Conservation (phyloP, 108 stramenopile species). For the Epithemia pelagica region DNA sequence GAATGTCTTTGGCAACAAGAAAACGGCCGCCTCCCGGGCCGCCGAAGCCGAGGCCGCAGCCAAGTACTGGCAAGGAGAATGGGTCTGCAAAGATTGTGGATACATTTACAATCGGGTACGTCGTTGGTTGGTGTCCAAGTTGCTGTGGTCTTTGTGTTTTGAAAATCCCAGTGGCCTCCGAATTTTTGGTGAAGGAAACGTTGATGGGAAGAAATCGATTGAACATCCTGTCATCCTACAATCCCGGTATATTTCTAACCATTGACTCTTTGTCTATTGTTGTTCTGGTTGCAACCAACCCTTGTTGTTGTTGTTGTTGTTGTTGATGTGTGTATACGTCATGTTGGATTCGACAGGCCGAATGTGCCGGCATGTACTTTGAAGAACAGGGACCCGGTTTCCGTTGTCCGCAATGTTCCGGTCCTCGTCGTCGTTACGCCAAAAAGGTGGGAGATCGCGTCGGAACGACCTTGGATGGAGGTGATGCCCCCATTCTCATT, state of each 20-base stretch:
- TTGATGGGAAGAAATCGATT: too few relatives aligned
- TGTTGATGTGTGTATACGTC: too few relatives aligned
- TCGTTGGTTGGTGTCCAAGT: too few relatives aligned
- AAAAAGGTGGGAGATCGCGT: slow-evolving; percentile 95
- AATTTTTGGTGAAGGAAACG: too few relatives aligned
- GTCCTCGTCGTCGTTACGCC: slow-evolving; percentile 94
- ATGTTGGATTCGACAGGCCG: too few relatives aligned
- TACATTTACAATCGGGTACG: slow-evolving; percentile 91
- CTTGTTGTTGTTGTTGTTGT: too few relatives aligned
- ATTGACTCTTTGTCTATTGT: not conserved
- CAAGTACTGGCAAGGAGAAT: slow-evolving; percentile 93
- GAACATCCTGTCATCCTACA: too few relatives aligned
- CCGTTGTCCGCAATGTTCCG: slow-evolving; percentile 95
- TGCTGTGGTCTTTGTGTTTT: too few relatives aligned
- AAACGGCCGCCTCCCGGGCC: slow-evolving; percentile 54
- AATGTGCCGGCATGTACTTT: slow-evolving; percentile 93
- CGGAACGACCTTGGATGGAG: slow-evolving; percentile 93
- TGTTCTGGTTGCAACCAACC: not conserved
- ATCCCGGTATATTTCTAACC: not conserved
- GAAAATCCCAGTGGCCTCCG: too few relatives aligned
- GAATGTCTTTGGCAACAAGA: slow-evolving; percentile 78
- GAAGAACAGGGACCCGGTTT: slow-evolving; percentile 92
- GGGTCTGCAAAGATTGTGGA: slow-evolving; percentile 97
- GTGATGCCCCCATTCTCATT: slow-evolving; percentile 91
- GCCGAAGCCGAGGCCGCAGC: slow-evolving; percentile 50